Percentiles rank a stretch among this genome's conserved stretches.
These are phyloP conservation scores for Lachancea cidri DNA, from an alignment of 805 yeast genomes.

Conservation along the genomic window DNA sequence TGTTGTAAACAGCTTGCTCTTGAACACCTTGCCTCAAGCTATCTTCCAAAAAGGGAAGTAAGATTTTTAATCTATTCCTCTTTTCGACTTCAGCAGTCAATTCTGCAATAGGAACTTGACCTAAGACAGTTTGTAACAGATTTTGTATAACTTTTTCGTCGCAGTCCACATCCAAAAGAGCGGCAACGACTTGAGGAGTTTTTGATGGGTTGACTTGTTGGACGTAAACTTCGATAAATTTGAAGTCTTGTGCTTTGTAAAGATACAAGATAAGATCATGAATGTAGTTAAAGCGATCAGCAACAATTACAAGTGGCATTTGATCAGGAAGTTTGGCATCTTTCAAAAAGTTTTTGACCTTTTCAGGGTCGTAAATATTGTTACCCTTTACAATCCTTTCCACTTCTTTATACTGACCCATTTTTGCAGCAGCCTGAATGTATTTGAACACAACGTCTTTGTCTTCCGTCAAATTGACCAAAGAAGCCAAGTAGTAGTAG, in stretches of 20 bases:
- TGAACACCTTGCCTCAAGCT: conserved; percentile 77
- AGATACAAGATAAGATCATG: conserved; percentile 91
- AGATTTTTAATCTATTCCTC: conserved; percentile 86
- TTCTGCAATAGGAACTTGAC: conserved; percentile 88
- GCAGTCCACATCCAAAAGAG: conserved; percentile 93
- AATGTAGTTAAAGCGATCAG: conserved; percentile 86
- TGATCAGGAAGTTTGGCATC: conserved; percentile 93
- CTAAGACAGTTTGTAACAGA: conserved; percentile 77
- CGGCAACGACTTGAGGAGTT: conserved; percentile 96
- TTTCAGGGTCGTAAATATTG: conserved; percentile 91
- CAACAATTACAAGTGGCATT: conserved; percentile 91
- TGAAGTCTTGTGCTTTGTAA: conserved; percentile 93
- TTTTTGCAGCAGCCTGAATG: conserved; percentile 87
- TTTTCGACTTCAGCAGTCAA: conserved; percentile 93
- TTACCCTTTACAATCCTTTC: conserved; percentile 95
- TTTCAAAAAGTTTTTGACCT: conserved; percentile 93
- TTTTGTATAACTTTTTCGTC: conserved; percentile 83
- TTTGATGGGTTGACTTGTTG: conserved; percentile 95
- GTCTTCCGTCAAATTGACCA: conserved; percentile 90
- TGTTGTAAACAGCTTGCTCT: conserved; percentile 89
- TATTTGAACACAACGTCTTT: conserved; percentile 94
- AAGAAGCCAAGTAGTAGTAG: conserved; percentile 87
- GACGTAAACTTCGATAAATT: conserved; percentile 95
- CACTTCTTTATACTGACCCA: conserved; percentile 88
- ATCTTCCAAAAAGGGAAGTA: conserved; percentile 89